These are phyloP conservation scores for Psilocybe sp. DNA, from an alignment of 768 basidiomycete species.

Conservation along the genomic window DNA sequence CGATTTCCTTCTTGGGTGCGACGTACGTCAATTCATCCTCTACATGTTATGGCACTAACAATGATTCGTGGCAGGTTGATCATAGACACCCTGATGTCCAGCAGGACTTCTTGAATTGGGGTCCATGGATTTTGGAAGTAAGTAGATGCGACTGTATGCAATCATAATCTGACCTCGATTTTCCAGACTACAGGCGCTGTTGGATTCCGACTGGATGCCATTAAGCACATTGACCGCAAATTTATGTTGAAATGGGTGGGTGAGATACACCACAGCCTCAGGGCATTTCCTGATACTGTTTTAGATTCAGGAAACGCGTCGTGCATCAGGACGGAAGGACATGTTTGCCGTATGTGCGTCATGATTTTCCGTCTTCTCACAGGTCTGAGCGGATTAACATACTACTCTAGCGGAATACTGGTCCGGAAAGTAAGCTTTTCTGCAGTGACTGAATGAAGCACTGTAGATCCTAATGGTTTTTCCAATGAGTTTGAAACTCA, in stretches of 20 bases:
- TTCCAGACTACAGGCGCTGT: conserved; percentile 60
- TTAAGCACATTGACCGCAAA: conserved; percentile 80
- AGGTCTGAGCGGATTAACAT: conserved; percentile 1
- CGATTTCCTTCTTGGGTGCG: conserved; percentile 75
- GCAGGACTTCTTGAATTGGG: conserved; percentile 75
- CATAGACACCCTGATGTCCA: conserved; percentile 80
- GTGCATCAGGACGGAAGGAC: conserved; percentile 35
- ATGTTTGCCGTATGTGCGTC: conserved; percentile 58
- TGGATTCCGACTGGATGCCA: conserved; percentile 88
- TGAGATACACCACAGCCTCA: not conserved
- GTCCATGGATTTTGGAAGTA: conserved; percentile 67
- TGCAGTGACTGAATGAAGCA: not conserved
- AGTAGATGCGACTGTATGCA: not conserved
- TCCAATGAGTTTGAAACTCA: conserved; percentile 37
- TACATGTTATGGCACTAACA: not conserved
- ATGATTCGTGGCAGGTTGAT: conserved; percentile 57
- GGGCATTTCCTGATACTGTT: not conserved
- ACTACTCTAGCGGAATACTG: conserved; percentile 73
- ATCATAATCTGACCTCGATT: not conserved
- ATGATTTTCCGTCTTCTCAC: not conserved
- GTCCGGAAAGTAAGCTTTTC: conserved; percentile 56
- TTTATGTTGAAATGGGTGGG: conserved; percentile 73
- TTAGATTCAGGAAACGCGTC: conserved; percentile 54
- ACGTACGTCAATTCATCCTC: conserved; percentile 41
- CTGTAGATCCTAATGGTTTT: not conserved